phyloP scores from a whole-genome alignment of 2,329 filamentous ascomycete genomes.

The Xylariaceae sp. region DNA sequence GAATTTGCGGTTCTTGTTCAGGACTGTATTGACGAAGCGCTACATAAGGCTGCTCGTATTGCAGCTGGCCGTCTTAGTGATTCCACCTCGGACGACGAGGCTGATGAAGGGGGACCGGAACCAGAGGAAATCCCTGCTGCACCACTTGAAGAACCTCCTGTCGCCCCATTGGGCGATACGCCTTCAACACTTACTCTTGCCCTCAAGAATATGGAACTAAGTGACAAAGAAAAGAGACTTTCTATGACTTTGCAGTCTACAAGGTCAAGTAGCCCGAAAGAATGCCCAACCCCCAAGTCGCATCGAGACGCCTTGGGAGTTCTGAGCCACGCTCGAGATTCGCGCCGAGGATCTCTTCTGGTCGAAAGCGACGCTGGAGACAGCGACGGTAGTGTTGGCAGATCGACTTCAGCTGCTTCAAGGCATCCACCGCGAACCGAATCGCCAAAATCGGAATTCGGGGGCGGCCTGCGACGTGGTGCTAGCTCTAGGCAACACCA shows the following conservation, averaged over 20 bases:
- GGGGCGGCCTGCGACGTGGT: conserved; percentile 68
- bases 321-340: conserved; percentile 56
- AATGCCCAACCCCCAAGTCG: conserved; percentile 87
- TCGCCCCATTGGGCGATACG: too few species aligned
- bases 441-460: conserved; percentile 85
- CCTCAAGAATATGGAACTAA: conserved; percentile 42
- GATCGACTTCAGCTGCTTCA: conserved; percentile 72
- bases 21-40: conserved; percentile 88
- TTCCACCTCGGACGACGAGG: conserved; percentile 61
- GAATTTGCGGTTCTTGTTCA: conserved; percentile 92
- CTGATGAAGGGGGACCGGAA: conserved; percentile 46
- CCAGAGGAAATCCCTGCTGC: conserved; percentile 39
- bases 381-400: conserved; percentile 84
- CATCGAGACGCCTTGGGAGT: conserved; percentile 59
- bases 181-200: conserved; percentile 55
- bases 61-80: conserved; percentile 81
- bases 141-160: conserved; percentile 51
- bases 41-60: conserved; percentile 84
- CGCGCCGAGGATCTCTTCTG: conserved; percentile 72
- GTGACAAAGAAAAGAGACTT: conserved; percentile 38
- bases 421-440: conserved; percentile 69
- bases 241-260: conserved; percentile 71
- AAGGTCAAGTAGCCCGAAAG: conserved; percentile 82
- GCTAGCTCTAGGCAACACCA: conserved; percentile 80
- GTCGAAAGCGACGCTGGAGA: conserved; percentile 80